Base-by-base conservation (phyloP, 768 basidiomycete species). In the Rubroboletus pulcherrimus region DNA sequence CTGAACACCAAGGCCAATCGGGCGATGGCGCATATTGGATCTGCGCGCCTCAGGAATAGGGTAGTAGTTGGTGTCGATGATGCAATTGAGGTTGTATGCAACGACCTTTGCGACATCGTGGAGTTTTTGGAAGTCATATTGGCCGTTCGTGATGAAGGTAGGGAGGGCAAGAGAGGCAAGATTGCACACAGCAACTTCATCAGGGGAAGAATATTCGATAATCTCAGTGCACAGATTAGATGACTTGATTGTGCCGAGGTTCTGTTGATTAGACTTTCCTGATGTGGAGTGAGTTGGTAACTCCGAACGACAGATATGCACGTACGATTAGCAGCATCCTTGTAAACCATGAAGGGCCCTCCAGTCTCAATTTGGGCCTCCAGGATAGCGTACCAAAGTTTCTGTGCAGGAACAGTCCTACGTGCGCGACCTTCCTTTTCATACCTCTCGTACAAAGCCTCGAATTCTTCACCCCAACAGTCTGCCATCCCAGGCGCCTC, bases 171-270 rank as follows among this genome's bases (percentile, higher is more conserved):
- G 82, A 11, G 97, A 99, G 7, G 97, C 97, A 49, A 99, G 84
- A 73, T 98, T 99, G 81, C 97, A 99, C 33, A 98, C 97, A 37
- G 97, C 97, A 37, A 87, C 92, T 73, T 98, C 97, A 52, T 98
- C 97, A 1, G 97, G 93, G 11, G 96, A 82, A 43, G 93, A 96
- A 77, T 98, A 98, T 73, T 99, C 91, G 71, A 99, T 90, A 71
- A 99, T 98, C 72, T 98, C 97, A 5, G 96, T 98, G 79, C 97
- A 99, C 45, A 99, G 79, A 71, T 99, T 99, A 49, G 96, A 98
- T 1, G 94, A 98, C 78, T 97, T 98, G 86, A 99, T 98, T 8
- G 93, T 96, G 31, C 97, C 97, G 29, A 99, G 81, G 75, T 99
- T 97, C 77, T 93, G 86, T 73, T 99, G 97, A 77, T 99, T 99